A percentile compares a stretch with the other conserved stretches of the same genome.
Evolutionary conservation across 1,139 yeast genomes (phyloP).

Genomic region (Pichia sorboxylosa): DNA sequence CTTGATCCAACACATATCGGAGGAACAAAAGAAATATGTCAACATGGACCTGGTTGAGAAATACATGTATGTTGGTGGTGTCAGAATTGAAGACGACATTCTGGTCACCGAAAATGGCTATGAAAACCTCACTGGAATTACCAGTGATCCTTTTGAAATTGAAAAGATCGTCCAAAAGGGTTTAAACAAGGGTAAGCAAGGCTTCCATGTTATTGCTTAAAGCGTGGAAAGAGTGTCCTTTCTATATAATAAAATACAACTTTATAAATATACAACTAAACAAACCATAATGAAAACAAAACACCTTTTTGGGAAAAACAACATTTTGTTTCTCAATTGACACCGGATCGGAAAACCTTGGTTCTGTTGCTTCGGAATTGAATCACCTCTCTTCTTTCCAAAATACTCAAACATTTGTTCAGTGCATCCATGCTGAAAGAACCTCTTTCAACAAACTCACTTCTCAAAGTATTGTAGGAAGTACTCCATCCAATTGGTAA

Average conservation of each 20-base stretch:
- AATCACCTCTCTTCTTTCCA: constrained; percentile 80
- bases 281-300: no score
- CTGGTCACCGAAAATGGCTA: constrained; percentile 64
- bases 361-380: constrained; percentile 85
- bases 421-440: constrained; percentile 60
- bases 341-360: constrained; percentile 72
- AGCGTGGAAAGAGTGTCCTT: not conserved
- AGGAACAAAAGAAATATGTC: constrained; percentile 48
- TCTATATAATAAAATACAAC: not conserved
- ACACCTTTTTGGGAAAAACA: not conserved
- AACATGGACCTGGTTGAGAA: constrained; percentile 54
- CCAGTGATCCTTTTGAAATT: constrained; percentile 77
- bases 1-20: constrained; percentile 55
- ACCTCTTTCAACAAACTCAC: constrained; percentile 65
- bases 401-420: constrained; percentile 68
- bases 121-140: constrained; percentile 71
- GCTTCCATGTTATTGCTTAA: constrained; percentile 51
- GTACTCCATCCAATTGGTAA: constrained; percentile 97
- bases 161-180: constrained; percentile 66
- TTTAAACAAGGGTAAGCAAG: constrained; percentile 41
- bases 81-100: constrained; percentile 89
- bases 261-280: not conserved
- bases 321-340: no score
- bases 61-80: constrained; percentile 89
- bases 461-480: constrained; percentile 68